Evolutionary conservation across 1,139 yeast species (phyloP).

Genomic region (Suhomyces yuchorum): DNA sequence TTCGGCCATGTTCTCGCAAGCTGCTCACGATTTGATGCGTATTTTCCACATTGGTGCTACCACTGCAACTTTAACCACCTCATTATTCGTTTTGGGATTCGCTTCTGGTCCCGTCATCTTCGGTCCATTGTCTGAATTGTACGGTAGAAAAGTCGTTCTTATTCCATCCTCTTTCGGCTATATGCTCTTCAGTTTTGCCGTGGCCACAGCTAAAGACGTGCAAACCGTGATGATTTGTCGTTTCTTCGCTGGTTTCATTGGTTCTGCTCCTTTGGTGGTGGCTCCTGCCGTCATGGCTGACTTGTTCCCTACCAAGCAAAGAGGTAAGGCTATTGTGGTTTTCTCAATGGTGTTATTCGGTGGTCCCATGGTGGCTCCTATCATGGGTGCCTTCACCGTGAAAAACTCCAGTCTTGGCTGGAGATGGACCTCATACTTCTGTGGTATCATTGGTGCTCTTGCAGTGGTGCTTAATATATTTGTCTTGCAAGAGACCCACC

Average conservation of each 20-base stretch:
- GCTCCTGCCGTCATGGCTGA: slow-evolving; percentile 86
- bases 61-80: slow-evolving; percentile 64
- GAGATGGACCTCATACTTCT: slow-evolving; percentile 62
- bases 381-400: slow-evolving; percentile 38
- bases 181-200: slow-evolving; percentile 64
- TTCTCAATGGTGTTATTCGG: slow-evolving; percentile 69
- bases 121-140: slow-evolving; percentile 79
- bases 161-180: slow-evolving; percentile 57
- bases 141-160: slow-evolving; percentile 66
- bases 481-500: slow-evolving; percentile 51
- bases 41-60: slow-evolving; percentile 54
- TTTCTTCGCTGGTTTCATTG: slow-evolving; percentile 73
- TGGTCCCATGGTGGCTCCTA: slow-evolving; percentile 78
- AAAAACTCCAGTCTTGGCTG: slow-evolving; percentile 42
- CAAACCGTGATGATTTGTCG: slow-evolving; percentile 75
- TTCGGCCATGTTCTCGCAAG: slow-evolving; percentile 65
- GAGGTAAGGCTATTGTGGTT: slow-evolving; percentile 72
- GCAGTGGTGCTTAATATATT: slow-evolving; percentile 34
- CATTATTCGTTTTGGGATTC: slow-evolving; percentile 77
- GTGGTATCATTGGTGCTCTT: slow-evolving; percentile 50
- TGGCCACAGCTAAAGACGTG: slow-evolving; percentile 70
- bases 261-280: slow-evolving; percentile 80
- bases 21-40: slow-evolving; percentile 40
- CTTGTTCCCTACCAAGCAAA: slow-evolving; percentile 56
- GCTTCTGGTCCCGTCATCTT: slow-evolving; percentile 81